A percentile compares a stretch with the other conserved stretches of the same genome.
These are phyloP conservation scores for Porcisia hertigi DNA, from an alignment of 208 protist genomes.

Conservation along the genomic window DNA sequence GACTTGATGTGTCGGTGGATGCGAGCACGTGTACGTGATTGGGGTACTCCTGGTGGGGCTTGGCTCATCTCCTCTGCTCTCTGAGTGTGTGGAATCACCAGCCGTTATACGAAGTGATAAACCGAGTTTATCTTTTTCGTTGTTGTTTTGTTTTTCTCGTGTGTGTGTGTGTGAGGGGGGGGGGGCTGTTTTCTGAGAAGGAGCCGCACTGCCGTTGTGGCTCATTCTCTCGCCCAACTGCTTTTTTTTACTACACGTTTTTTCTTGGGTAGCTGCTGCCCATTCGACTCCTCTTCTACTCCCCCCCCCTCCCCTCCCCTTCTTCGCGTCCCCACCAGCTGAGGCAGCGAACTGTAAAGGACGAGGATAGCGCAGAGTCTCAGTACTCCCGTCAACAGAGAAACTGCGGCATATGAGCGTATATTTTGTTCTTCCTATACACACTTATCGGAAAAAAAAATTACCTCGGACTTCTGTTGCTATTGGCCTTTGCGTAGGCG, in stretches of 20 bases:
- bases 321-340: not conserved
- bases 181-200: not conserved
- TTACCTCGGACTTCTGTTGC: too few species aligned
- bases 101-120: not conserved
- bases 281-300: not conserved
- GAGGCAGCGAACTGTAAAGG: not conserved
- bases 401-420: not conserved
- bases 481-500: too few species aligned
- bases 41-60: too few species aligned
- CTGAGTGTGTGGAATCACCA: too few species aligned
- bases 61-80: too few species aligned
- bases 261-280: not conserved
- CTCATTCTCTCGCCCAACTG: not conserved
- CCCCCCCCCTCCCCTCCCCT: not conserved
- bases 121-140: not conserved
- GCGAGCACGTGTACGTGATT: too few species aligned
- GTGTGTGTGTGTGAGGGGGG: too few species aligned
- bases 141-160: not conserved
- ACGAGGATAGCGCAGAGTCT: not conserved
- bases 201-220: not conserved
- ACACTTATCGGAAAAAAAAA: too few species aligned
- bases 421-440: not conserved
- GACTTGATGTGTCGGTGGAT: too few species aligned
- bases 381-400: not conserved
- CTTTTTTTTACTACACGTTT: not conserved